Evolutionary conservation across 2,329 filamentous ascomycete species (phyloP).

Genomic region (Trichoderma hamatum): DNA sequence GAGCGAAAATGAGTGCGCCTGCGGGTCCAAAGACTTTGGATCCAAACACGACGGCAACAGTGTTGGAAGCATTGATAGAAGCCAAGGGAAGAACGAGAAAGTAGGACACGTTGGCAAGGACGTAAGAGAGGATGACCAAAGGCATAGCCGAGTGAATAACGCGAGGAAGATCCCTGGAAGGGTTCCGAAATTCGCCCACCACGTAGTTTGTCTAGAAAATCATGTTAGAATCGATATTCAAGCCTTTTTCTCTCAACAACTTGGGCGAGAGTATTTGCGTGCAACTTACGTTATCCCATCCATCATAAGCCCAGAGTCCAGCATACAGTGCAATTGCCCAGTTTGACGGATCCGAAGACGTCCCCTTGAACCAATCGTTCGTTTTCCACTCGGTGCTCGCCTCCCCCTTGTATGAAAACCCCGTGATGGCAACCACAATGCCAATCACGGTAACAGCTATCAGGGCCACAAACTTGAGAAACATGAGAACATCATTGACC

Average conservation of each 20-base stretch:
- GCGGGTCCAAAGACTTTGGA: slow-evolving; percentile 83
- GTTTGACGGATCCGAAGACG: slow-evolving; percentile 74
- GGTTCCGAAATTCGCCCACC: slow-evolving; percentile 93
- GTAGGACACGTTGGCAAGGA: slow-evolving; percentile 90
- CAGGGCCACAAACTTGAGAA: slow-evolving; percentile 91
- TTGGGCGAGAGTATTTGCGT: background rate
- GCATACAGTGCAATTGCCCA: slow-evolving; percentile 96
- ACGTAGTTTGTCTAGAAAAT: slow-evolving; percentile 87
- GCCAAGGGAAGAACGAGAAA: slow-evolving; percentile 86
- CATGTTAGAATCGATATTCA: background rate
- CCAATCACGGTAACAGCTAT: slow-evolving; percentile 85
- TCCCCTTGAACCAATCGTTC: slow-evolving; percentile 85
- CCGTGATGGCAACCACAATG: slow-evolving; percentile 85
- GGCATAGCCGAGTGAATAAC: slow-evolving; percentile 98
- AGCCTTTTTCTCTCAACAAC: background rate
- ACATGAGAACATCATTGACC: slow-evolving; percentile 92
- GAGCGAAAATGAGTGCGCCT: slow-evolving; percentile 80
- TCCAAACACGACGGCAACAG: slow-evolving; percentile 94
- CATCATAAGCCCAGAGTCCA: slow-evolving; percentile 96
- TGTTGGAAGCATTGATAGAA: slow-evolving; percentile 85
- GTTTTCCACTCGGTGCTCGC: slow-evolving; percentile 86
- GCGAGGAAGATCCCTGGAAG: slow-evolving; percentile 82
- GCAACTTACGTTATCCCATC: slow-evolving; percentile 89
- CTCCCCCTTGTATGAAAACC: slow-evolving; percentile 74
- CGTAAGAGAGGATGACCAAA: slow-evolving; percentile 85